These are phyloP conservation scores for Neonectria punicea DNA, from an alignment of 2,329 filamentous ascomycete species.

Conservation along the genomic window DNA sequence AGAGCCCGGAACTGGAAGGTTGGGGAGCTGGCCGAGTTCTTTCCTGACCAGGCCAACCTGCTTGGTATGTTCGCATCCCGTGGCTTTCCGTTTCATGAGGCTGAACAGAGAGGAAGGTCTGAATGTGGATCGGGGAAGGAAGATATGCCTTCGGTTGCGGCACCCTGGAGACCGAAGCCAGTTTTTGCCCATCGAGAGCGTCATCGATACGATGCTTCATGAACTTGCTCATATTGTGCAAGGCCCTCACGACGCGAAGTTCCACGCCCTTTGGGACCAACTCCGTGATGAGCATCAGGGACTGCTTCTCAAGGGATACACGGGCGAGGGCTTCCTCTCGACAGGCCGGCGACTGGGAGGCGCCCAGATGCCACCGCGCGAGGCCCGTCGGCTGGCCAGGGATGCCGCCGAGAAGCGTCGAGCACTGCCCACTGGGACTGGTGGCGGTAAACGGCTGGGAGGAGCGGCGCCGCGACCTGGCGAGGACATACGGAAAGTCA, in stretches of 20 bases:
- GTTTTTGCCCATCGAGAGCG: slow-evolving; percentile 82
- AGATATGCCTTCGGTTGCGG: slow-evolving; percentile 85
- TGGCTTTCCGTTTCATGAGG: neutral
- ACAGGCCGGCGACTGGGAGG: slow-evolving; percentile 80
- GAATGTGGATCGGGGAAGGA: slow-evolving; percentile 80
- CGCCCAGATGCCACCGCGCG: slow-evolving; percentile 69
- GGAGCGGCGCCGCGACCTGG: slow-evolving; percentile 65
- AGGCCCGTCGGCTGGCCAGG: slow-evolving; percentile 79
- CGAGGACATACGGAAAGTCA: slow-evolving; percentile 76
- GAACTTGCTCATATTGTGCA: slow-evolving; percentile 90
- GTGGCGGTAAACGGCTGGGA: slow-evolving; percentile 78
- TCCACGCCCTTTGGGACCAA: slow-evolving; percentile 89
- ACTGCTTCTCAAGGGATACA: slow-evolving; percentile 83
- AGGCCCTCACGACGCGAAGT: slow-evolving; percentile 84
- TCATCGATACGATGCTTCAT: slow-evolving; percentile 93
- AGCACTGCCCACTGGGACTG: slow-evolving; percentile 66
- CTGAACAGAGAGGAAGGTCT: slow-evolving; percentile 61
- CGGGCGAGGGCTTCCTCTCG: slow-evolving; percentile 87
- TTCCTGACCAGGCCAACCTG: slow-evolving; percentile 77
- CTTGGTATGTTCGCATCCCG: slow-evolving; percentile 63
- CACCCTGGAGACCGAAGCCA: slow-evolving; percentile 78
- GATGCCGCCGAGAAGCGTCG: slow-evolving; percentile 78
- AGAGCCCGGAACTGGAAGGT: slow-evolving; percentile 85
- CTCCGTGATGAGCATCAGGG: slow-evolving; percentile 86
- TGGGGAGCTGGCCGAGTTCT: slow-evolving; percentile 83